phyloP scores from a whole-genome alignment of 164 flowering plant species.

The Tetrastigma voinierianum region DNA sequence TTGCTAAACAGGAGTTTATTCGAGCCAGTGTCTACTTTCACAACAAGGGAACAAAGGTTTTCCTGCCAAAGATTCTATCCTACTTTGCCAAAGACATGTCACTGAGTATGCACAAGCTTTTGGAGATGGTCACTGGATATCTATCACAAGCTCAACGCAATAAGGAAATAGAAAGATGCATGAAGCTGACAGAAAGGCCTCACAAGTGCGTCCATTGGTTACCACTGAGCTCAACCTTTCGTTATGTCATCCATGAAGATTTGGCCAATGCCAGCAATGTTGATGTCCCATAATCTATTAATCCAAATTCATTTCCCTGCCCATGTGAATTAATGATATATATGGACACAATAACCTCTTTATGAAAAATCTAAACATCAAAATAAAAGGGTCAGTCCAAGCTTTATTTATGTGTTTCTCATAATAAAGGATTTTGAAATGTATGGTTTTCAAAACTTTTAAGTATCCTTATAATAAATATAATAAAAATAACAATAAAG shows the following conservation, averaged over 20 bases:
- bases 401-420: too few species aligned
- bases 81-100: slow-evolving; percentile 57
- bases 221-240: slow-evolving; percentile 48
- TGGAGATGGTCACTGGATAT: slow-evolving; percentile 38
- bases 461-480: too few species aligned
- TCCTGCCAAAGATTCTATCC: slow-evolving; percentile 47
- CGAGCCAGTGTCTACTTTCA: slow-evolving; percentile 31
- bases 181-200: slow-evolving; percentile 32
- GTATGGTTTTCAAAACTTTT: too few species aligned
- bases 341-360: too few species aligned
- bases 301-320: neutral
- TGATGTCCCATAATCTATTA: neutral
- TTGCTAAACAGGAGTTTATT: slow-evolving; percentile 54
- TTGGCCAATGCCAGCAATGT: slow-evolving; percentile 20
- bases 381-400: too few species aligned
- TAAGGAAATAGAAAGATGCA: slow-evolving; percentile 29
- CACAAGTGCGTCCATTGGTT: slow-evolving; percentile 47
- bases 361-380: too few species aligned
- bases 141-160: slow-evolving; percentile 38
- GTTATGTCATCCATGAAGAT: slow-evolving; percentile 49
- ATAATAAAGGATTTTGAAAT: too few species aligned
- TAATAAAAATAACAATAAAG: too few species aligned
- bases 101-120: slow-evolving; percentile 28
- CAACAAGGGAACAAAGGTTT: slow-evolving; percentile 49
- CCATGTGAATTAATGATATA: too few species aligned